Evolutionary conservation across 768 basidiomycete species (phyloP).

Genomic region (Mycena capillaripes): DNA sequence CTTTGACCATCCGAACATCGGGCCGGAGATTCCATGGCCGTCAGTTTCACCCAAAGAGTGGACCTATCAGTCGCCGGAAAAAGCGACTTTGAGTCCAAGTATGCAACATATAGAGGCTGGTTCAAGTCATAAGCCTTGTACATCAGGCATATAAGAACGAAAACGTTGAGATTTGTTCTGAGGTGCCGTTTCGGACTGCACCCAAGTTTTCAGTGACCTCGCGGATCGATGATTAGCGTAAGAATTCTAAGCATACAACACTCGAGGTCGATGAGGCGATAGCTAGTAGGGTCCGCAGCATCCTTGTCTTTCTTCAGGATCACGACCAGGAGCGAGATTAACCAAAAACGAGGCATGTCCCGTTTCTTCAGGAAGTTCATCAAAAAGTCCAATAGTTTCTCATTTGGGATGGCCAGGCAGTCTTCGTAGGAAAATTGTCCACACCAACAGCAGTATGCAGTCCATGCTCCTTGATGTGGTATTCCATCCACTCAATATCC

Average conservation of each 20-base stretch:
- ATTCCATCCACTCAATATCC: neutral
- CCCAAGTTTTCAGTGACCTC: neutral
- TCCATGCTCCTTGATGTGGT: conserved; percentile 1
- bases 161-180: neutral
- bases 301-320: conserved; percentile 34
- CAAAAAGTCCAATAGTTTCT: conserved; percentile 16
- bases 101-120: conserved; percentile 1
- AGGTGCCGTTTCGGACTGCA: neutral
- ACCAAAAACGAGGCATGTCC: conserved; percentile 10
- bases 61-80: conserved; percentile 4
- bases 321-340: conserved; percentile 9
- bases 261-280: conserved; percentile 40
- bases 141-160: neutral
- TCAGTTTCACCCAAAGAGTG: neutral
- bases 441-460: neutral
- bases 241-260: conserved; percentile 42
- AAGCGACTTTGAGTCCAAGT: conserved; percentile 3
- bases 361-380: neutral
- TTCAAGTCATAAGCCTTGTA: neutral
- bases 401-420: conserved; percentile 11
- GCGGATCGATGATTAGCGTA: conserved; percentile 11
- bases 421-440: neutral
- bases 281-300: conserved; percentile 27
- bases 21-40: neutral
- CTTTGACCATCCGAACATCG: neutral